Evolutionary conservation across 176 grass and related monocot species (phyloP).

Genomic region (Poa pratensis): DNA sequence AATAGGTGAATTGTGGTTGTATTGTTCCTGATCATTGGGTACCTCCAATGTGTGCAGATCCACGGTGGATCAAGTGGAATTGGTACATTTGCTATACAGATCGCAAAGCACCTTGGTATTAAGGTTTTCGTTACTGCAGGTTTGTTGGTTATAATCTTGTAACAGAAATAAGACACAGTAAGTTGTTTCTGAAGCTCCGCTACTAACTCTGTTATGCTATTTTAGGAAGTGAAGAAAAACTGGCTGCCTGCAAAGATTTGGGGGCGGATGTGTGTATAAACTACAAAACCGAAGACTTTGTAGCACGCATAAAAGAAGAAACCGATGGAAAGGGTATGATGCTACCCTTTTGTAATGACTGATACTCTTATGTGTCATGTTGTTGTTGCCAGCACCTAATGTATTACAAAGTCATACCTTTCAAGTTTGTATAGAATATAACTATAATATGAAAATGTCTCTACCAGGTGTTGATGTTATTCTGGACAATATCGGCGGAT

Average conservation of each 20-base stretch:
- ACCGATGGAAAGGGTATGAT: slow-evolving; percentile 74
- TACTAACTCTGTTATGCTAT: slow-evolving; percentile 6
- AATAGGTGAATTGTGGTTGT: neutral
- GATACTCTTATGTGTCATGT: too few species aligned
- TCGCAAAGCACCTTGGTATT: slow-evolving; percentile 74
- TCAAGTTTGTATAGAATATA: neutral
- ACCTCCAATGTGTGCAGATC: slow-evolving; percentile 52
- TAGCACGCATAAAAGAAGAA: slow-evolving; percentile 79
- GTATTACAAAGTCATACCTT: neutral
- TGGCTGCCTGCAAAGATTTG: slow-evolving; percentile 80
- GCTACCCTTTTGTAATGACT: neutral
- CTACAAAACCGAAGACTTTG: slow-evolving; percentile 93
- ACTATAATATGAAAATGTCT: slow-evolving; percentile 24
- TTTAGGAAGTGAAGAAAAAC: slow-evolving; percentile 85
- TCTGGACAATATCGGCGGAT: slow-evolving; percentile 77
- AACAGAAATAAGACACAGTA: too few species aligned
- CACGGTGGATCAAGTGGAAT: slow-evolving; percentile 98
- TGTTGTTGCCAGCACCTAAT: neutral
- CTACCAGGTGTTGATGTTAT: slow-evolving; percentile 82
- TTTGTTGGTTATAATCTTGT: slow-evolving; percentile 26
- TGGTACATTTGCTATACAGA: slow-evolving; percentile 93
- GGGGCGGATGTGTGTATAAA: slow-evolving; percentile 93
- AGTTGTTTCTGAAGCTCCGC: neutral
- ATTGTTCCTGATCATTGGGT: neutral
- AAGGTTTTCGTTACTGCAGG: slow-evolving; percentile 94